These are phyloP conservation scores for Pseudonectria buxi DNA, from an alignment of 2,329 filamentous ascomycete species.

Conservation along the genomic window DNA sequence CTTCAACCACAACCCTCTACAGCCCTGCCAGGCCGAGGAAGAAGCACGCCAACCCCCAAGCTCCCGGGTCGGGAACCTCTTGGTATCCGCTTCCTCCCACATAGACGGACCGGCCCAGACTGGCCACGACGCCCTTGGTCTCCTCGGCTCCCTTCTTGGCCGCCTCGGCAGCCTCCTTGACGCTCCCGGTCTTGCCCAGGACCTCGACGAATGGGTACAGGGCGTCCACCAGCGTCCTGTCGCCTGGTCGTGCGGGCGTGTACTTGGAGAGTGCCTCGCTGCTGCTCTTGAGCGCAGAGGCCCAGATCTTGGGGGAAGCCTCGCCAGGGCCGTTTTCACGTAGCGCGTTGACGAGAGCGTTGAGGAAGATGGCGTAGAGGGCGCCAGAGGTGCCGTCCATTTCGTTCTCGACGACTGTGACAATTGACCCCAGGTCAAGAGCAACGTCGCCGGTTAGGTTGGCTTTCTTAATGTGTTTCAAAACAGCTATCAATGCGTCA, in stretches of 20 bases:
- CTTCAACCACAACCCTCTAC: too few species aligned
- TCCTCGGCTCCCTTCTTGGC: slow-evolving; percentile 69
- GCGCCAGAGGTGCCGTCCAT: slow-evolving; percentile 60
- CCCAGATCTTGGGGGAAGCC: slow-evolving; percentile 40
- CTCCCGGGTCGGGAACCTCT: slow-evolving; percentile 58
- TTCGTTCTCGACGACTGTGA: slow-evolving; percentile 46
- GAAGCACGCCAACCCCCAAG: slow-evolving; percentile 68
- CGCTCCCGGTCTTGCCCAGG: slow-evolving; percentile 56
- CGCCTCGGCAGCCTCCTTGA: slow-evolving; percentile 68
- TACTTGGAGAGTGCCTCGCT: slow-evolving; percentile 69
- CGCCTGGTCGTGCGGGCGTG: slow-evolving; percentile 82
- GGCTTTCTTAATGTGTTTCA: slow-evolving; percentile 40
- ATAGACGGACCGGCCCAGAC: slow-evolving; percentile 55
- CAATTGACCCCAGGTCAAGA: slow-evolving; percentile 45
- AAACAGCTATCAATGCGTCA: slow-evolving; percentile 36
- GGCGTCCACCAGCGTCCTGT: slow-evolving; percentile 86
- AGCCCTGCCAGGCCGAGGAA: slow-evolving; percentile 60
- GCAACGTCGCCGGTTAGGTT: slow-evolving; percentile 46
- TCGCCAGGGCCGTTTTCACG: slow-evolving; percentile 35
- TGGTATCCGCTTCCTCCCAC: slow-evolving; percentile 39
- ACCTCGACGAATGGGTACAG: slow-evolving; percentile 78
- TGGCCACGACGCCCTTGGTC: slow-evolving; percentile 90
- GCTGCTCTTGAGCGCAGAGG: slow-evolving; percentile 63
- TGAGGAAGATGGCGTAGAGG: slow-evolving; percentile 77
- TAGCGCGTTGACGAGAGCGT: slow-evolving; percentile 66